These are phyloP conservation scores for Aureobasidium namibiae DNA, from an alignment of 2,329 filamentous ascomycete species.

Conservation along the genomic window DNA sequence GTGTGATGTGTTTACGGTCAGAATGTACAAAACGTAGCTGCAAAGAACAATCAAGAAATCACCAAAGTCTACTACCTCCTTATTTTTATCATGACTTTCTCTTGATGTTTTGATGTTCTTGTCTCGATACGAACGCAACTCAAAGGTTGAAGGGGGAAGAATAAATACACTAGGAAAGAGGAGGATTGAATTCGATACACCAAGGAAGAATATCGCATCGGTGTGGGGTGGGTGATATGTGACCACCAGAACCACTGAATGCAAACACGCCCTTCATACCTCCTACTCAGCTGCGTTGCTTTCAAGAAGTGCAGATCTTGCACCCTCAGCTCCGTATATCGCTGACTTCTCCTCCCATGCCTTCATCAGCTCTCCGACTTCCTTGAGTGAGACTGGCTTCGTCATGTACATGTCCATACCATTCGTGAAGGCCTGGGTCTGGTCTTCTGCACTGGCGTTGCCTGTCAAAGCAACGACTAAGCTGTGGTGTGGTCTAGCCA, in stretches of 20 bases:
- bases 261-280: neutral
- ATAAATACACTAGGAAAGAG: too few species aligned
- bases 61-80: neutral
- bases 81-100: neutral
- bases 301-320: neutral
- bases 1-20: neutral
- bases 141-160: neutral
- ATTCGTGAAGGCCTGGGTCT: constrained; percentile 22
- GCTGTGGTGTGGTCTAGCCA: constrained; percentile 13
- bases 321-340: neutral
- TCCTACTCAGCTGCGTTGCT: neutral
- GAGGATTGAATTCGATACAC: neutral
- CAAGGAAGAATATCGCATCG: neutral
- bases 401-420: constrained; percentile 28
- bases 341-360: constrained; percentile 27
- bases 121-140: neutral
- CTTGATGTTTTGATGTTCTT: neutral
- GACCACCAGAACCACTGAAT: neutral
- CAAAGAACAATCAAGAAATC: neutral
- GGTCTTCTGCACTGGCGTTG: constrained; percentile 18
- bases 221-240: neutral
- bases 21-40: neutral
- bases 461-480: constrained; percentile 20
- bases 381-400: constrained; percentile 26
- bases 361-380: constrained; percentile 27